Evolutionary conservation across 805 yeast genomes (phyloP).

Genomic region (Metschnikowia vanudenii): DNA sequence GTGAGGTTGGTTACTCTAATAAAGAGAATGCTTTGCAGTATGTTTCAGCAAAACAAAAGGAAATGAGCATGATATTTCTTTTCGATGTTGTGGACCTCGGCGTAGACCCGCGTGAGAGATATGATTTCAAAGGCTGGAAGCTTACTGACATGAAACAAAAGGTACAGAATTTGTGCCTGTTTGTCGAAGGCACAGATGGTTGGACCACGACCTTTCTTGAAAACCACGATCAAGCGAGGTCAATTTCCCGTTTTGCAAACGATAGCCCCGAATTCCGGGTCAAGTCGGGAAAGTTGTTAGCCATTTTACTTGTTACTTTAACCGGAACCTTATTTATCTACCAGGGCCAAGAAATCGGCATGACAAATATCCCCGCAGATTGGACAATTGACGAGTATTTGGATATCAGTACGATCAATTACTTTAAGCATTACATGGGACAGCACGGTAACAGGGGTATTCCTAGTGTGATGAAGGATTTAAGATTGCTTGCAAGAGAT

Average conservation of each 20-base stretch:
- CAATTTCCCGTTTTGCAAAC: constrained; percentile 51
- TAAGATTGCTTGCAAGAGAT: constrained; percentile 47
- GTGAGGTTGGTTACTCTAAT: constrained; percentile 49
- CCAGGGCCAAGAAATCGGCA: constrained; percentile 63
- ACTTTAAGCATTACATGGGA: constrained; percentile 34
- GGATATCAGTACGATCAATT: constrained; percentile 49
- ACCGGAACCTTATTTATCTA: constrained; percentile 57
- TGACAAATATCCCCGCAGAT: constrained; percentile 45
- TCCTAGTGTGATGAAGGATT: constrained; percentile 28
- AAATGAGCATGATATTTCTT: constrained; percentile 42
- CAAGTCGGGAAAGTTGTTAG: constrained; percentile 48
- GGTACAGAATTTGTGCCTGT: constrained; percentile 32
- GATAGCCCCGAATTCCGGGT: constrained; percentile 30
- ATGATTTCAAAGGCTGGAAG: constrained; percentile 30
- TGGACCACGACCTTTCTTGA: constrained; percentile 58
- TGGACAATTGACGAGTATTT: constrained; percentile 51
- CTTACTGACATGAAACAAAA: constrained; percentile 44
- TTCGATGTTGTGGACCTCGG: constrained; percentile 40
- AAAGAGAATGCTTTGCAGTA: constrained; percentile 44
- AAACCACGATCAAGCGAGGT: constrained; percentile 60
- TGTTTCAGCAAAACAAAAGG: constrained; percentile 39
- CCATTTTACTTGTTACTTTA: constrained; percentile 44
- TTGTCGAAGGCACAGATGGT: constrained; percentile 50
- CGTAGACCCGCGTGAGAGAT: constrained; percentile 33
- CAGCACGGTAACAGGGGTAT: constrained; percentile 25